These are phyloP conservation scores for Eutrema salsugineum DNA, from an alignment of 441 rosid genomes.

Conservation along the genomic window DNA sequence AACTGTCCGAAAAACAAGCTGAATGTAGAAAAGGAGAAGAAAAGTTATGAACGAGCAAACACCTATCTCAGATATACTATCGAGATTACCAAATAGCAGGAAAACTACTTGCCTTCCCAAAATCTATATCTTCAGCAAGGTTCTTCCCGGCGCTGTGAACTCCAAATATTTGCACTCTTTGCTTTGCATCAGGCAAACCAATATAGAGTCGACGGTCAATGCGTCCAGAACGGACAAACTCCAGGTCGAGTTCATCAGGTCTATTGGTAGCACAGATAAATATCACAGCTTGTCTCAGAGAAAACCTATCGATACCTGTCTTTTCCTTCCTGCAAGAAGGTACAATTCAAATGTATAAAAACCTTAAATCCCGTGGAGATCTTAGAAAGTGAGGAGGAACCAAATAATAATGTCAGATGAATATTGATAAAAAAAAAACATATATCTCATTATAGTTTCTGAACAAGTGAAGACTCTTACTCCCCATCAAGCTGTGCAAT, in stretches of 20 bases:
- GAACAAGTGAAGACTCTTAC: slow-evolving; percentile 51
- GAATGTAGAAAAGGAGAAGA: slow-evolving; percentile 27
- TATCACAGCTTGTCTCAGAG: slow-evolving; percentile 95
- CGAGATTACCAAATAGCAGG: not conserved
- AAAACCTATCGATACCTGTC: slow-evolving; percentile 91
- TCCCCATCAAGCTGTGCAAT: slow-evolving; percentile 95
- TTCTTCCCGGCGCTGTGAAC: slow-evolving; percentile 89
- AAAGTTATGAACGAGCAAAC: slow-evolving; percentile 15
- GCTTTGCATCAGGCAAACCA: slow-evolving; percentile 94
- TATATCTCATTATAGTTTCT: not conserved
- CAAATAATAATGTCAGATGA: not conserved
- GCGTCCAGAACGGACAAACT: slow-evolving; percentile 90
- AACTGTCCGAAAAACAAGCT: slow-evolving; percentile 96
- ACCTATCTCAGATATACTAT: not conserved
- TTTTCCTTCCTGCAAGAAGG: slow-evolving; percentile 69
- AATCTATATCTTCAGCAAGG: slow-evolving; percentile 84
- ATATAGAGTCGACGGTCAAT: slow-evolving; percentile 94
- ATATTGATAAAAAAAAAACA: not conserved
- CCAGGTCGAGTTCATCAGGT: slow-evolving; percentile 93
- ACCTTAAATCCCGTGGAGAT: not conserved
- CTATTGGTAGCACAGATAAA: slow-evolving; percentile 98
- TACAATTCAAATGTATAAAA: slow-evolving; percentile 1
- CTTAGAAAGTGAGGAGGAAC: not conserved
- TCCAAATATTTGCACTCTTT: slow-evolving; percentile 85
- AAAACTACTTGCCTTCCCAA: slow-evolving; percentile 54